Evolutionary conservation across 768 basidiomycete species (phyloP), one percentile per base, ranked within the genome.

Genomic region (Tubosaeta brunneosetosa): DNA sequence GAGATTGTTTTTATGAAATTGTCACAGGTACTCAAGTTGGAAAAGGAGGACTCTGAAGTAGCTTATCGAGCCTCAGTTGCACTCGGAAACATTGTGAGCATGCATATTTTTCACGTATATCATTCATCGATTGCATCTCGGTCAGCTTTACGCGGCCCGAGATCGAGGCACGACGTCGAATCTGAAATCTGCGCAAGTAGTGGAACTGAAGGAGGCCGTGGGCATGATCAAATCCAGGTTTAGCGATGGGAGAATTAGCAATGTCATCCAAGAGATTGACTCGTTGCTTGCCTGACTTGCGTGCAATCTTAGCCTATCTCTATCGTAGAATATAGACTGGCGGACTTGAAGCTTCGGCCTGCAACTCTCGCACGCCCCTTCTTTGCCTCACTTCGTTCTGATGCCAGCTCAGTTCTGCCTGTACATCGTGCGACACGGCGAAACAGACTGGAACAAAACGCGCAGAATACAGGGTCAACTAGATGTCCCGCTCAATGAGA

Each of bases 381-480:
- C 51, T 45, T 41, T 36, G 33, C 38, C 8, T 10, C 38, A 47
- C 22, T 47, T 10, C 25, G 14, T 50, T 46, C 25, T 50, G 37
- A 64, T 69, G 57, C 54, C 72, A 64, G 53, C 64, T 49, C 61
- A 71, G 26, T 75, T 77, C 25, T 73, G 74, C 49, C 58, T 90
- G 43, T 87, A 84, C 63, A 70, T 89, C 55, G 77, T 89, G 45
- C 82, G 89, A 40, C 89, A 91, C 59, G 89, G 87, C 17, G 87
- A 91, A 73, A 91, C 89, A 25, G 76, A 82, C 38, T 83, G 78
- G 61, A 91, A 91, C 67, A 69, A 74, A 48, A 67, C 71, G 6
- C 72, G 74, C 25, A 80, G 86, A 51, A 77, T 88, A 42, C 89
- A 92, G 73, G 90, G 90, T 37, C 90, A 92, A 9, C 60, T 81